Evolutionary conservation across 1,284 basidiomycete species (phyloP).

Genomic region (Irpex rosettiformis): DNA sequence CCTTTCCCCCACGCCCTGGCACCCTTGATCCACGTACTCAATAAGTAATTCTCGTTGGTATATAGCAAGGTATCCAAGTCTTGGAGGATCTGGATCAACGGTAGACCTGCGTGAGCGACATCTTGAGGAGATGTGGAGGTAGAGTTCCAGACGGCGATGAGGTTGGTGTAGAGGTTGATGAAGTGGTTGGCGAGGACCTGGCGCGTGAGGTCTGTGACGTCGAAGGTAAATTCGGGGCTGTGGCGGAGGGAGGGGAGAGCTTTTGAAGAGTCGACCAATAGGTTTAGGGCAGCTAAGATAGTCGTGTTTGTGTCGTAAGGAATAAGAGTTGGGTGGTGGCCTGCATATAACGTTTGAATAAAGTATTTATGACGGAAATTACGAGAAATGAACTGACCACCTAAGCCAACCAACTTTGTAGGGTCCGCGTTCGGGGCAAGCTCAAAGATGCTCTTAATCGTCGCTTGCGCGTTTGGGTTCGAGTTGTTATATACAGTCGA

Average conservation of each 20-base stretch:
- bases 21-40: slow-evolving; percentile 36
- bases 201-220: slow-evolving; percentile 40
- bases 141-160: slow-evolving; percentile 30
- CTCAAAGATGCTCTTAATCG: slow-evolving; percentile 40
- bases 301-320: slow-evolving; percentile 37
- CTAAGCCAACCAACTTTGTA: background rate
- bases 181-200: slow-evolving; percentile 41
- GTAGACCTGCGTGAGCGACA: slow-evolving; percentile 24
- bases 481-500: slow-evolving; percentile 38
- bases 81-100: slow-evolving; percentile 30
- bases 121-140: slow-evolving; percentile 18
- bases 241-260: slow-evolving; percentile 19
- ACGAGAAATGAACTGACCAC: background rate
- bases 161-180: slow-evolving; percentile 31
- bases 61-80: slow-evolving; percentile 36
- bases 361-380: background rate
- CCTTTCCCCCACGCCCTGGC: slow-evolving; percentile 30
- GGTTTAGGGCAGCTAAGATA: slow-evolving; percentile 34
- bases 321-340: slow-evolving; percentile 33
- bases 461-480: slow-evolving; percentile 32
- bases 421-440: slow-evolving; percentile 23
- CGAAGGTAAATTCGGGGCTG: slow-evolving; percentile 36
- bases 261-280: slow-evolving; percentile 30
- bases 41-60: slow-evolving; percentile 33
- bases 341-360: slow-evolving; percentile 11